Percentiles rank a stretch among this genome's conserved stretches.
These are phyloP conservation scores for Mucor circinelloides DNA, from an alignment of 371 early-diverging fungal genomes.

Conservation along the genomic window DNA sequence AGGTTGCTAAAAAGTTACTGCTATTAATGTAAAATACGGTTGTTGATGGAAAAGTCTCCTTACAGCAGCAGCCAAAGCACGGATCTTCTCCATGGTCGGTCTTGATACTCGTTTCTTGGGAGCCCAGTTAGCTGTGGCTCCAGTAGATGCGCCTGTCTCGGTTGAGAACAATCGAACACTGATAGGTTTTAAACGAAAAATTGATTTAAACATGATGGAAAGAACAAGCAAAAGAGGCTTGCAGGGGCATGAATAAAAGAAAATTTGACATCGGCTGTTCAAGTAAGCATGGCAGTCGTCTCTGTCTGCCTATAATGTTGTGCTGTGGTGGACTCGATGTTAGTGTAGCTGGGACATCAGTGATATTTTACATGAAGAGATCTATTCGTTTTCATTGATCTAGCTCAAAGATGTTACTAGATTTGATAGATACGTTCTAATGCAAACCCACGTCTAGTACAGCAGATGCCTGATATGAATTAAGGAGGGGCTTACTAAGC, in stretches of 20 bases:
- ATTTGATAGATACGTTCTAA: too few relatives aligned
- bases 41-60: not conserved
- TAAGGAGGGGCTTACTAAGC: too few relatives aligned
- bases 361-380: too few relatives aligned
- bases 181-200: not conserved
- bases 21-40: not conserved
- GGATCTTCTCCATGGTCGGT: slow-evolving; percentile 37
- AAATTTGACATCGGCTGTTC: not conserved
- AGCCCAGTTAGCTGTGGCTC: slow-evolving; percentile 12
- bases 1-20: slow-evolving; percentile 27
- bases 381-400: too few relatives aligned
- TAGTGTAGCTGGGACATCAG: too few relatives aligned
- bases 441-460: too few relatives aligned
- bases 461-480: too few relatives aligned
- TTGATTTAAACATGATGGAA: not conserved
- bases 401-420: too few relatives aligned
- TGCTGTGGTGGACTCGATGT: not conserved
- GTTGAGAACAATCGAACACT: not conserved
- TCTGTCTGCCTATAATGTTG: not conserved
- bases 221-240: not conserved
- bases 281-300: not conserved
- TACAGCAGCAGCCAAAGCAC: slow-evolving; percentile 28
- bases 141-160: not conserved
- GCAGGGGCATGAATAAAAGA: not conserved
- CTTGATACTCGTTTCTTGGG: slow-evolving; percentile 45